phyloP scores from a whole-genome alignment of 2,329 filamentous ascomycete genomes.

The Colletotrichum australisinense region DNA sequence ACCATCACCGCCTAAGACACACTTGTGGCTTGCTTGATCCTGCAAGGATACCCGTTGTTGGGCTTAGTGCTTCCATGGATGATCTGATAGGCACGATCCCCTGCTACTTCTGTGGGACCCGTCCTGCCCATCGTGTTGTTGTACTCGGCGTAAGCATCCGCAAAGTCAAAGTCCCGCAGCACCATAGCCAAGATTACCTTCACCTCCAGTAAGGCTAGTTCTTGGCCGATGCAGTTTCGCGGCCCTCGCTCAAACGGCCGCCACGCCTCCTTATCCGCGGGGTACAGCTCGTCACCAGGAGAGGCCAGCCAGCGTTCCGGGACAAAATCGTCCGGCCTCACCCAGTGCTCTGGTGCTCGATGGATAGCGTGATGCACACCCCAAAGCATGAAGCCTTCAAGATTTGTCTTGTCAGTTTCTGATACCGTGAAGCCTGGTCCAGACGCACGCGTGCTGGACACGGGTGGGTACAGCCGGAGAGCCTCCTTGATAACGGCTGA shows the following conservation, averaged over 20 bases:
- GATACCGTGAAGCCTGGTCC: slow-evolving; percentile 49
- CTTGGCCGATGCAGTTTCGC: slow-evolving; percentile 50
- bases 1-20: neutral
- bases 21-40: neutral
- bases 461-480: slow-evolving; percentile 62
- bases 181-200: slow-evolving; percentile 61
- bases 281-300: slow-evolving; percentile 45
- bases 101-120: slow-evolving; percentile 3
- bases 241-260: slow-evolving; percentile 53
- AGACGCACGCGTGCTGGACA: slow-evolving; percentile 52
- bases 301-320: slow-evolving; percentile 55
- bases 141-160: slow-evolving; percentile 8
- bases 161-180: neutral
- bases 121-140: neutral
- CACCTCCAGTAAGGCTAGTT: slow-evolving; percentile 58
- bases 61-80: slow-evolving; percentile 5
- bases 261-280: slow-evolving; percentile 54
- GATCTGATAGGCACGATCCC: slow-evolving; percentile 7
- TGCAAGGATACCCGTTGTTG: slow-evolving; percentile 7
- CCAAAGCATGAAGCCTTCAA: slow-evolving; percentile 46
- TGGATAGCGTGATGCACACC: slow-evolving; percentile 45
- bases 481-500: slow-evolving; percentile 64
- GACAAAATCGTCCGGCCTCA: slow-evolving; percentile 49
- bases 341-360: slow-evolving; percentile 52
- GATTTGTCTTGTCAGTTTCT: slow-evolving; percentile 52